Percentiles rank a stretch among this genome's conserved stretches.
Conservation (phyloP, 495 filamentous ascomycete species). For the Gamarada debralockiae region DNA sequence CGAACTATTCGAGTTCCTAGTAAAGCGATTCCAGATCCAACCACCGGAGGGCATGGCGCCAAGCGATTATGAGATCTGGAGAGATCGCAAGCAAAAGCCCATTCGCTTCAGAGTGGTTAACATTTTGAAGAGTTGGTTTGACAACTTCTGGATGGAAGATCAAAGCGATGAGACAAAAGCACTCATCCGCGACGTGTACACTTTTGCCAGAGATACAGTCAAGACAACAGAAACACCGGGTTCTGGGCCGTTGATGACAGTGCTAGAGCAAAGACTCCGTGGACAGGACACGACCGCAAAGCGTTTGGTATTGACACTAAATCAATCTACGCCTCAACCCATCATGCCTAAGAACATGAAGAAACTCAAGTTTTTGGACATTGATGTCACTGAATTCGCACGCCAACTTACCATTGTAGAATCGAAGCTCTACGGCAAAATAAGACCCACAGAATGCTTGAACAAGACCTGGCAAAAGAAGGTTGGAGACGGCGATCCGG, state of each 20-base stretch:
- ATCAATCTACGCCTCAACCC: conserved; percentile 71
- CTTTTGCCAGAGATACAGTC: conserved; percentile 87
- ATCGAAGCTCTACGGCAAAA: conserved; percentile 89
- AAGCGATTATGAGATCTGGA: conserved; percentile 80
- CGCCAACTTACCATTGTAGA: conserved; percentile 96
- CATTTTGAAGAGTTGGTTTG: conserved; percentile 97
- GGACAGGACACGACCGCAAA: conserved; percentile 88
- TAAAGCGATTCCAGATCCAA: conserved; percentile 86
- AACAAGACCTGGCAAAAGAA: conserved; percentile 99
- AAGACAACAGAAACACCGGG: conserved; percentile 90
- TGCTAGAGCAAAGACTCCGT: conserved; percentile 79
- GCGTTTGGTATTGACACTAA: conserved; percentile 80
- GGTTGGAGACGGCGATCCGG: conserved; percentile 71
- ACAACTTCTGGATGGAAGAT: conserved; percentile 97
- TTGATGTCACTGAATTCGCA: conserved; percentile 92
- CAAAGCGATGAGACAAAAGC: conserved; percentile 77
- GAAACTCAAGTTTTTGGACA: conserved; percentile 98
- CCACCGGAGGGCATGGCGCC: conserved; percentile 79
- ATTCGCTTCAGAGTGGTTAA: conserved; percentile 96
- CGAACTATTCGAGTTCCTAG: conserved; percentile 90
- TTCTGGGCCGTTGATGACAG: conserved; percentile 70
- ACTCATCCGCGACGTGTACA: conserved; percentile 81
- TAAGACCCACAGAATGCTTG: conserved; percentile 90
- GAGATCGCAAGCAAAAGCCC: conserved; percentile 89
- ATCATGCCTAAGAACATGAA: conserved; percentile 99